A percentile compares a stretch with the other conserved stretches of the same genome.
Evolutionary conservation across 495 filamentous ascomycete genomes (phyloP).

Genomic region (Penicillium verhagenii): DNA sequence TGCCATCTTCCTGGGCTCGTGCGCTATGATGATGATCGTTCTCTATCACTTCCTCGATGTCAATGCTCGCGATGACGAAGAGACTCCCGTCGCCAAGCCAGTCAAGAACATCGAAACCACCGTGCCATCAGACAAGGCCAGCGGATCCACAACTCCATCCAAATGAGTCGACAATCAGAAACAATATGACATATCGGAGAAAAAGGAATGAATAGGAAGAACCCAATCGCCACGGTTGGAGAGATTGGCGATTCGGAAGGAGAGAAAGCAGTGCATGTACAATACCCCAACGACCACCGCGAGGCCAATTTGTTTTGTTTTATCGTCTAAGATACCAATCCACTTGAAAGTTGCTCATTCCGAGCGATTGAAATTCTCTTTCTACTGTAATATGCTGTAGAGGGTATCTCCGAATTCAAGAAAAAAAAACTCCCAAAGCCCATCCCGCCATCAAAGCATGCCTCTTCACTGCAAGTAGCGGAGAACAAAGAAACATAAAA

Average conservation of each 20-base stretch:
- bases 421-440: too few species aligned
- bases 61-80: conserved; percentile 66
- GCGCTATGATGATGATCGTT: conserved; percentile 90
- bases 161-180: conserved; percentile 1
- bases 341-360: background rate
- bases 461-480: too few species aligned
- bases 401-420: background rate
- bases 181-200: background rate
- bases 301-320: background rate
- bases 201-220: conserved; percentile 4
- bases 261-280: conserved; percentile 8
- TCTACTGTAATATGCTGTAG: too few species aligned
- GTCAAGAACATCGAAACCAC: conserved; percentile 23
- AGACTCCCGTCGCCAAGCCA: conserved; percentile 17
- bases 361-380: background rate
- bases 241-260: background rate
- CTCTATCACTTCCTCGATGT: conserved; percentile 97
- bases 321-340: conserved; percentile 8
- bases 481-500: too few species aligned
- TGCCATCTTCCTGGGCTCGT: conserved; percentile 88
- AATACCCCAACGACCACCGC: conserved; percentile 7
- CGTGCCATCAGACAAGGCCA: conserved; percentile 7
- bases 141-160: background rate
- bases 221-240: background rate
- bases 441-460: too few species aligned